Evolutionary conservation across 257 asterid species (phyloP), one percentile per base, ranked within the genome.

Genomic region (Datura wrightii): DNA sequence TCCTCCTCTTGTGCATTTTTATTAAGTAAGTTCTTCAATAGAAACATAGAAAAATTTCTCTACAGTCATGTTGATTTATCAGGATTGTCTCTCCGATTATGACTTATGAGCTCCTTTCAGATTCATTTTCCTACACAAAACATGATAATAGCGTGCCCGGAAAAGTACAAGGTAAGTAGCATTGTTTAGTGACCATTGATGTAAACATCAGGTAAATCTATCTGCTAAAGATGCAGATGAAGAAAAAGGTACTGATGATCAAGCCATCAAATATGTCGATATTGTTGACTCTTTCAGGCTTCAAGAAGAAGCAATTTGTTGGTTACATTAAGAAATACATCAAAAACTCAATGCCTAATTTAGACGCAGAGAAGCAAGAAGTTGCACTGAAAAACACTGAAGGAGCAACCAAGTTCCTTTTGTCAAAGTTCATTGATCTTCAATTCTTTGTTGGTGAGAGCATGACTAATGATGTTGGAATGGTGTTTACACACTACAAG

Each of bases 361-460:
- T 93, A 59, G 87, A 84, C 52, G 7, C 88, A 0, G 92, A 90
- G 85, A 90, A 59, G 31, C 31, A 24, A 65, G 90, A 85, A 50
- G 24, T 37, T 63, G 91, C 91, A 86, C 92, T 89, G 90, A 92
- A 91, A 53, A 39, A 82, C 86, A 90, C 91, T 10, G 91, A 93
- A 81, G 91, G 91, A 63, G 96, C 96, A 14, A 92, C 93, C 1
- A 92, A 92, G 83, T 90, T 5, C 86, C 91, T 91, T 15, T 83
- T 91, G 10, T 48, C 92, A 10, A 91, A 90, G 89, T 88, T 92
- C 79, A 88, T 85, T 60, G 92, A 91, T 80, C 84, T 92, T 3
- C 93, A 91, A 84, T 91, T 91, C 85, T 91, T 91, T 39, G 93
- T 89, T 24, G 94, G 91, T 55, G 94, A 91, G 85, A 90, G 93